Conservation (phyloP, 371 early-diverging fungal species). For the Lichtheimia ornata region DNA sequence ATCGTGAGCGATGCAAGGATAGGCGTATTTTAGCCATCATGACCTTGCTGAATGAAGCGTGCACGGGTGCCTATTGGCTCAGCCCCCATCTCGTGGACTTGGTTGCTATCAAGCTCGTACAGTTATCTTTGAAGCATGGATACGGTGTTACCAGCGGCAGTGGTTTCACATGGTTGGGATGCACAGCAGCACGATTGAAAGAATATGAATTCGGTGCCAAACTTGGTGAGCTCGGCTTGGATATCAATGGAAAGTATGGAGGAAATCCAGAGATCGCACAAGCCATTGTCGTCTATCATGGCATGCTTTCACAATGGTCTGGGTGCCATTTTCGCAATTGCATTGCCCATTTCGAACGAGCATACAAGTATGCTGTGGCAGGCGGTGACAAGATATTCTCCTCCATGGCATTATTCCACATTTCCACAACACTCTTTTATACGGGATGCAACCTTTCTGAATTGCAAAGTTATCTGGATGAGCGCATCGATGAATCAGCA, state of each 20-base stretch:
- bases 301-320: constrained; percentile 42
- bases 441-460: constrained; percentile 39
- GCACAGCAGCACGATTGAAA: constrained; percentile 31
- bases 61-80: constrained; percentile 45
- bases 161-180: constrained; percentile 42
- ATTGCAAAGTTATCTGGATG: constrained; percentile 31
- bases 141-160: constrained; percentile 38
- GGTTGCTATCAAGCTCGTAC: constrained; percentile 35
- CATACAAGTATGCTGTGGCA: constrained; percentile 42
- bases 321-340: constrained; percentile 28
- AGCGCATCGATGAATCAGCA: constrained; percentile 35
- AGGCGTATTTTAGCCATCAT: constrained; percentile 29
- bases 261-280: constrained; percentile 45
- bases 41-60: constrained; percentile 39
- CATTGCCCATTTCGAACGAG: constrained; percentile 37
- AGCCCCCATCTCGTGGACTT: constrained; percentile 34
- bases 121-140: constrained; percentile 38
- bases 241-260: constrained; percentile 35
- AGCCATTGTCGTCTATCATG: constrained; percentile 34
- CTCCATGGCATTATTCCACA: constrained; percentile 40
- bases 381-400: constrained; percentile 43
- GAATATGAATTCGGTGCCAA: constrained; percentile 34
- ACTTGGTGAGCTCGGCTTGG: constrained; percentile 41
- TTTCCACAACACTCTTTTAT: constrained; percentile 31
- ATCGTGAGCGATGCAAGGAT: constrained; percentile 22